Evolutionary conservation across 495 filamentous ascomycete species (phyloP).

Genomic region (Pyrenula aspistea): DNA sequence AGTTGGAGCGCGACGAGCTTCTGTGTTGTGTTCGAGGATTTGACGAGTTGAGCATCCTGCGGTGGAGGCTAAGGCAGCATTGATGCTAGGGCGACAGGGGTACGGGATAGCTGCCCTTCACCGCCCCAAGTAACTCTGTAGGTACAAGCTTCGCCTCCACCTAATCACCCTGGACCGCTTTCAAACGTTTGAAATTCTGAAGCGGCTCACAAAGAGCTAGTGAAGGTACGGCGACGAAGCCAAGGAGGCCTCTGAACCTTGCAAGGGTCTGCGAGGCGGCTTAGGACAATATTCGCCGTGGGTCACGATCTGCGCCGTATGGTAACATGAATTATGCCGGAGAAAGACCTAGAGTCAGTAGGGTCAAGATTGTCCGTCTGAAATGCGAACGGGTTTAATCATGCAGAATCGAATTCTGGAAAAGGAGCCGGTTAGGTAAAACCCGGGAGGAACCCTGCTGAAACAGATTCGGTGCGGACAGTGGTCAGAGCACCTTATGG

Average conservation of each 20-base stretch:
- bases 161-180: background rate
- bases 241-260: no score
- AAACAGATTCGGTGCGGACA: background rate
- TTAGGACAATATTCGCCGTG: no score
- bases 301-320: background rate
- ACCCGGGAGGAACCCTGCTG: background rate
- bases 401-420: background rate
- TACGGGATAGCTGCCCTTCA: background rate
- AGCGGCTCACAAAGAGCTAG: background rate
- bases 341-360: background rate
- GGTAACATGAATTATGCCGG: background rate
- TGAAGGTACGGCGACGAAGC: background rate
- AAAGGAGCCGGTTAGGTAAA: background rate
- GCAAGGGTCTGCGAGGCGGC: no score
- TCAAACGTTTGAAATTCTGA: background rate
- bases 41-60: slow-evolving; percentile 4
- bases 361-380: background rate
- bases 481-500: background rate
- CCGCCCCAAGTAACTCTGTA: background rate
- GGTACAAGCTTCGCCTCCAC: background rate
- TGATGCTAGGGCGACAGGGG: background rate
- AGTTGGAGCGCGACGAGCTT: slow-evolving; percentile 11
- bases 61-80: background rate
- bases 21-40: slow-evolving; percentile 10
- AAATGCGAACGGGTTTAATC: background rate